phyloP scores from a whole-genome alignment of 2,329 filamentous ascomycete genomes.

The Pseudocercospora eumusae region DNA sequence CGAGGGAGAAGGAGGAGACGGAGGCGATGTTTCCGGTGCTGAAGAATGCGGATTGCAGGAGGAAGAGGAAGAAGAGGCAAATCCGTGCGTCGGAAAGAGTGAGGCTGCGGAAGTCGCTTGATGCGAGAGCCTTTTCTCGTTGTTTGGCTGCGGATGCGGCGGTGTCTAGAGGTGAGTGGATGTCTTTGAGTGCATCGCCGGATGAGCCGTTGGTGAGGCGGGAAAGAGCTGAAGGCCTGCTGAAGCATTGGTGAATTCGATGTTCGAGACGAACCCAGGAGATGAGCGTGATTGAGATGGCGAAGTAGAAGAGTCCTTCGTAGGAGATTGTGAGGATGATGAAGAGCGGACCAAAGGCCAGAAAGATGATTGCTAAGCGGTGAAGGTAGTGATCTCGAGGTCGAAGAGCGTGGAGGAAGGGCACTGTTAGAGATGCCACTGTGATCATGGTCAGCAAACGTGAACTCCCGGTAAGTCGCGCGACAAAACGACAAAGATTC shows the following conservation, averaged over 20 bases:
- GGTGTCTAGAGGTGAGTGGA: conserved; percentile 39
- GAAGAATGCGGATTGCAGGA: conserved; percentile 95
- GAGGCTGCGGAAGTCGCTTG: conserved; percentile 63
- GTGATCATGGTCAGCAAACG: background rate
- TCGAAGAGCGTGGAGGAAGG: conserved; percentile 76
- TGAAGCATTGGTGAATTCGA: conserved; percentile 57
- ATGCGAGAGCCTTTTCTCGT: conserved; percentile 37
- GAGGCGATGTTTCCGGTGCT: conserved; percentile 95
- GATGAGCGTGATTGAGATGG: conserved; percentile 78
- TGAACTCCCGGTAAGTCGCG: background rate
- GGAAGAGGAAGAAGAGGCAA: conserved; percentile 89
- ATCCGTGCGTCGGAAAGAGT: conserved; percentile 82
- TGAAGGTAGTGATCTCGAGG: conserved; percentile 89
- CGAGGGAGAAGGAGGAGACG: conserved; percentile 87
- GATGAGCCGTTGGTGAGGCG: conserved; percentile 3
- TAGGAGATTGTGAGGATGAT: conserved; percentile 97
- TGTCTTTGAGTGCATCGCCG: conserved; percentile 21
- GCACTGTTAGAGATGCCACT: conserved; percentile 75
- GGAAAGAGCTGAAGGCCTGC: background rate
- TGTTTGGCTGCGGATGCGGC: conserved; percentile 40
- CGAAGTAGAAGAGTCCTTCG: conserved; percentile 92
- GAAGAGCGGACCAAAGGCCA: conserved; percentile 90
- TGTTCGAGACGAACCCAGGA: conserved; percentile 93
- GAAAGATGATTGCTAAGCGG: conserved; percentile 81
- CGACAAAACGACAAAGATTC: background rate